A percentile compares a stretch with the other conserved stretches of the same genome.
Evolutionary conservation across 352 stramenopile species (phyloP).

Genomic region (Globisporangium alternatum): DNA sequence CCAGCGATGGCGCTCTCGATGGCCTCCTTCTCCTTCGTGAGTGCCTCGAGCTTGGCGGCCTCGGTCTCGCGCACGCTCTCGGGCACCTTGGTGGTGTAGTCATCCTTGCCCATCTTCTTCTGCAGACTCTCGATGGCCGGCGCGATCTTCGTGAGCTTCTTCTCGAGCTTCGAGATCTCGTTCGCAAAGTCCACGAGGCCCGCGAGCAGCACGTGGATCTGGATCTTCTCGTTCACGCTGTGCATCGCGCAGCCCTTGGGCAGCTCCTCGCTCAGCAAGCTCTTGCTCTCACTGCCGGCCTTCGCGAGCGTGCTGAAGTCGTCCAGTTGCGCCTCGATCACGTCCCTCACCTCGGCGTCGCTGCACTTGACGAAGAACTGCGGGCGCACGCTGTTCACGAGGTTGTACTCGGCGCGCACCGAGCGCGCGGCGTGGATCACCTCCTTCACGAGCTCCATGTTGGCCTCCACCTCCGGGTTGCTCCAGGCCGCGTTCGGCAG

Average conservation of each 20-base stretch:
- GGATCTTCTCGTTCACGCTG: conserved; percentile 93
- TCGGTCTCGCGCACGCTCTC: conserved; percentile 77
- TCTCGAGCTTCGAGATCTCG: conserved; percentile 89
- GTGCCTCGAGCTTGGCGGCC: conserved; percentile 68
- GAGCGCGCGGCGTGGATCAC: conserved; percentile 95
- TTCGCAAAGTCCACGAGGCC: conserved; percentile 87
- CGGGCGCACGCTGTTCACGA: conserved; percentile 76
- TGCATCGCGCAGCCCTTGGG: conserved; percentile 91
- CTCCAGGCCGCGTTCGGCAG: conserved; percentile 76
- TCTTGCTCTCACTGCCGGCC: conserved; percentile 80
- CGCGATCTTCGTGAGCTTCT: conserved; percentile 83
- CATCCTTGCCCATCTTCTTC: conserved; percentile 81
- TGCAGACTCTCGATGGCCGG: conserved; percentile 65
- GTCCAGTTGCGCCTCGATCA: conserved; percentile 82
- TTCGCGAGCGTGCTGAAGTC: conserved; percentile 96
- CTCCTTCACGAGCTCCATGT: conserved; percentile 93
- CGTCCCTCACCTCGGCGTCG: conserved; percentile 64
- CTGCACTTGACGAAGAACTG: conserved; percentile 90
- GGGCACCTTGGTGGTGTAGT: conserved; percentile 80
- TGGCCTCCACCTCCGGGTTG: conserved; percentile 86
- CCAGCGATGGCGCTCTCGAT: conserved; percentile 74
- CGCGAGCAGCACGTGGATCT: conserved; percentile 85
- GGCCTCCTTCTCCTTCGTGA: conserved; percentile 79
- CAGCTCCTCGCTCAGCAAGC: conserved; percentile 79
- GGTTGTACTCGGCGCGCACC: conserved; percentile 86